Percentiles rank a stretch among this genome's conserved stretches.
These are phyloP conservation scores for Sisymbrium altissimum DNA, from an alignment of 345 rosid species.

Conservation along the genomic window DNA sequence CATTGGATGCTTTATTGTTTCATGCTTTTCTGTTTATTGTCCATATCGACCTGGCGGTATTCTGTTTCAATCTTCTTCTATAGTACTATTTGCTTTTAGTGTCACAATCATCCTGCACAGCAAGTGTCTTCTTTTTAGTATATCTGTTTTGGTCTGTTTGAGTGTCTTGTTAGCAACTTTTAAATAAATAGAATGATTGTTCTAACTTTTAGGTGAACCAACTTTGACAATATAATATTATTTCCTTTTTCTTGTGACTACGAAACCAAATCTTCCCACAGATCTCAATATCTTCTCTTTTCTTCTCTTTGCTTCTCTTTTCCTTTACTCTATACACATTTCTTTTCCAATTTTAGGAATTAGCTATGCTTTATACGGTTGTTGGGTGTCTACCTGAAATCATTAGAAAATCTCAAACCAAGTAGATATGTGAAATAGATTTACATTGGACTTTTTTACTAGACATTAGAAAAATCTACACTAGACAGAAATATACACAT, in stretches of 20 bases:
- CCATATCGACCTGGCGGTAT: background rate
- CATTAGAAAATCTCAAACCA: background rate
- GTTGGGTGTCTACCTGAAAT: conserved; percentile 25
- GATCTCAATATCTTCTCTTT: conserved; percentile 17
- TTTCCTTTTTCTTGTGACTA: conserved; percentile 22
- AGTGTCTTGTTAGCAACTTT: conserved; percentile 28
- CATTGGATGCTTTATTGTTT: conserved; percentile 26
- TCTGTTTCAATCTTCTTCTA: conserved; percentile 2
- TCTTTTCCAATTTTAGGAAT: background rate
- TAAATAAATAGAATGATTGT: conserved; percentile 26
- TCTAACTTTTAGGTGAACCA: conserved; percentile 36
- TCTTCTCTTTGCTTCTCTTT: background rate
- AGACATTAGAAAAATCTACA: background rate
- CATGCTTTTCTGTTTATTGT: background rate
- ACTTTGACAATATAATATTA: conserved; percentile 32
- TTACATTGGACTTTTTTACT: background rate
- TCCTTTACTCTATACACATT: background rate
- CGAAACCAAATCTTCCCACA: conserved; percentile 31
- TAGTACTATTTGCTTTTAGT: conserved; percentile 22
- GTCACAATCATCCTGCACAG: conserved; percentile 30
- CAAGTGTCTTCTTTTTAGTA: background rate
- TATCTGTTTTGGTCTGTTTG: conserved; percentile 18
- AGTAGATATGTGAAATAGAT: conserved; percentile 4
- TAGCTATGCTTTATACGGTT: conserved; percentile 3
- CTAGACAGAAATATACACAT: conserved; percentile 26